Evolutionary conservation across 768 basidiomycete genomes (phyloP).

Genomic region (Boletales sp.): DNA sequence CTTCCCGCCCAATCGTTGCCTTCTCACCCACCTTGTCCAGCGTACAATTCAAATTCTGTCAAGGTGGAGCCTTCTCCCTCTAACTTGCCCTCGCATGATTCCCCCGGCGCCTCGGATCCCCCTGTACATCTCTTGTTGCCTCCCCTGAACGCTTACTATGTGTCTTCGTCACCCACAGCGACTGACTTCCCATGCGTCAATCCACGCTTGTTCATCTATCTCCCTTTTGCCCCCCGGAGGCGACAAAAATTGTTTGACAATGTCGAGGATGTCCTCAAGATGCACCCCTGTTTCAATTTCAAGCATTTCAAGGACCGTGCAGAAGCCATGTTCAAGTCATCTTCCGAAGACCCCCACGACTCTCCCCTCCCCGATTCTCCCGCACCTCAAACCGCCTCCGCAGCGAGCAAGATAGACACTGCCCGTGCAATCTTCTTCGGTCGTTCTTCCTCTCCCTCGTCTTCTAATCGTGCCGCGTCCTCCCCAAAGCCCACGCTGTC

Average conservation of each 20-base stretch:
- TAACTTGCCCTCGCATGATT: conserved; percentile 22
- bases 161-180: conserved; percentile 21
- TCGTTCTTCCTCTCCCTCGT: not conserved
- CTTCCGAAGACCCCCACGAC: conserved; percentile 28
- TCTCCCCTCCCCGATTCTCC: conserved; percentile 8
- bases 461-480: conserved; percentile 9
- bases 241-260: conserved; percentile 38
- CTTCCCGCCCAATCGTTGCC: conserved; percentile 16
- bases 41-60: conserved; percentile 19
- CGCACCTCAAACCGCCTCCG: conserved; percentile 27
- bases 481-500: conserved; percentile 24
- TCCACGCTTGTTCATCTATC: conserved; percentile 34
- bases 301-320: conserved; percentile 44
- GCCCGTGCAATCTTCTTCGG: conserved; percentile 33
- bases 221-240: conserved; percentile 37
- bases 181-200: conserved; percentile 34
- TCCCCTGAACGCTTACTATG: conserved; percentile 16
- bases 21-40: conserved; percentile 12
- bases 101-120: conserved; percentile 12
- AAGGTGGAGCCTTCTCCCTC: conserved; percentile 35
- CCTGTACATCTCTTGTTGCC: conserved; percentile 23
- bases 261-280: conserved; percentile 41
- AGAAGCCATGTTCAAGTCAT: conserved; percentile 43
- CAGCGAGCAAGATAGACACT: conserved; percentile 20
- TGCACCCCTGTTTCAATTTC: conserved; percentile 50